phyloP scores from a whole-genome alignment of 768 basidiomycete genomes.

The Calocera cornea region DNA sequence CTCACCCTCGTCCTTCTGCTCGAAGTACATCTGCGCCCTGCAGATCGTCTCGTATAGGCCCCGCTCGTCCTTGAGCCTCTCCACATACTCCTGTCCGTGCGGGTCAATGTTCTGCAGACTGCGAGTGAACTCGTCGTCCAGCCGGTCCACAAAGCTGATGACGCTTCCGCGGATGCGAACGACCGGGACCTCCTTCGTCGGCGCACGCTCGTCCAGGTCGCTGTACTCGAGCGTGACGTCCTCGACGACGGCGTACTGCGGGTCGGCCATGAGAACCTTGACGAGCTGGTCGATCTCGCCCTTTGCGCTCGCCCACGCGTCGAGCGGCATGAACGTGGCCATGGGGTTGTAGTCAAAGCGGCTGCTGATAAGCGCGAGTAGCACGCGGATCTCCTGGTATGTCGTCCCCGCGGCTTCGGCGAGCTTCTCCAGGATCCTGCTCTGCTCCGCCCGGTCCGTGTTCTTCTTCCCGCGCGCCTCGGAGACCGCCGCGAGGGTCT shows the following conservation, averaged over 20 bases:
- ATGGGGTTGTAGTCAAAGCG: conserved; percentile 94
- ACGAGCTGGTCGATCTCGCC: conserved; percentile 81
- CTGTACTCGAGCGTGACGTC: conserved; percentile 84
- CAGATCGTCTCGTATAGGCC: conserved; percentile 87
- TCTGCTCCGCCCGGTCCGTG: conserved; percentile 91
- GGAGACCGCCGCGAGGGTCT: conserved; percentile 77
- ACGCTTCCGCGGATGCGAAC: conserved; percentile 89
- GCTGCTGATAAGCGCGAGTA: conserved; percentile 83
- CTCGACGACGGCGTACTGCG: conserved; percentile 64
- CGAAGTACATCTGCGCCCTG: conserved; percentile 83
- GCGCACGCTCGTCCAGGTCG: conserved; percentile 69
- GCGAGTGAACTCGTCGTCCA: conserved; percentile 97
- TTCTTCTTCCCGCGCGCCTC: conserved; percentile 98
- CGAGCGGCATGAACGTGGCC: conserved; percentile 77
- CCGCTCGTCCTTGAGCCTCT: conserved; percentile 91
- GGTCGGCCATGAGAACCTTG: conserved; percentile 55
- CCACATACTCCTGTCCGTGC: conserved; percentile 97
- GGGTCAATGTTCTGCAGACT: conserved; percentile 97
- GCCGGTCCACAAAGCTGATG: conserved; percentile 87
- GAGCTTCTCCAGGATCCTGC: conserved; percentile 75
- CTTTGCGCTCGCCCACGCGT: conserved; percentile 80
- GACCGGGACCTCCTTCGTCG: conserved; percentile 45
- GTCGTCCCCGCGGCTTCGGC: conserved; percentile 72
- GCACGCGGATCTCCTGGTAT: conserved; percentile 88
- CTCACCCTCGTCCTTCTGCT: conserved; percentile 61